A percentile compares a stretch with the other conserved stretches of the same genome.
These are phyloP conservation scores for Thuidium tamariscinum DNA, from an alignment of 225 moss, liverwort and hornwort species.

Conservation along the genomic window DNA sequence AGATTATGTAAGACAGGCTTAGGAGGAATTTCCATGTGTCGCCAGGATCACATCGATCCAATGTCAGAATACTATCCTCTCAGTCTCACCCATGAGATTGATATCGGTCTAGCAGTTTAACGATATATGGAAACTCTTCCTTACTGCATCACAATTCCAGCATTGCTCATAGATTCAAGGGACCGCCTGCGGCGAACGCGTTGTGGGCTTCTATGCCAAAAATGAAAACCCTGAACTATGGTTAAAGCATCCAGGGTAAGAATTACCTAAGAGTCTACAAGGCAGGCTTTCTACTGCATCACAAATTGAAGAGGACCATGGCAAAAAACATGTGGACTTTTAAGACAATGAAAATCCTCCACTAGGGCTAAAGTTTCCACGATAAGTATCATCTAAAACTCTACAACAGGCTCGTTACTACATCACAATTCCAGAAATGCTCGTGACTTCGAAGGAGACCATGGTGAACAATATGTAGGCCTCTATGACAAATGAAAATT, in stretches of 20 bases:
- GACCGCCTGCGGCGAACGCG: not conserved
- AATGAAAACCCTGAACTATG: not conserved
- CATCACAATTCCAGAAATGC: not conserved
- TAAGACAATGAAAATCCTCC: no score
- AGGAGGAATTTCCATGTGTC: no score
- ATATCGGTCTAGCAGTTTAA: no score
- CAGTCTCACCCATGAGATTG: no score
- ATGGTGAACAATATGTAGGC: not conserved
- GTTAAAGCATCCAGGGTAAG: not conserved
- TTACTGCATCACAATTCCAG: no score
- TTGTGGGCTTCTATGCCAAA: not conserved
- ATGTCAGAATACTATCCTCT: no score
- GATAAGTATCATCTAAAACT: not conserved
- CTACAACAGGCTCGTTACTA: not conserved
- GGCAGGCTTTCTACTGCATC: not conserved
- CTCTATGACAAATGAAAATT: not conserved
- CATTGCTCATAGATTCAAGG: no score
- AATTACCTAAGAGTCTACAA: not conserved
- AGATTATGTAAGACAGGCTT: no score
- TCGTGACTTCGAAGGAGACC: not conserved
- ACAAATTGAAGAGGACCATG: not conserved
- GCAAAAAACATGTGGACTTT: no score
- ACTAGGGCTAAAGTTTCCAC: not conserved
- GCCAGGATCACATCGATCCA: no score
- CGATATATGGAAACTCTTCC: no score